These are phyloP conservation scores for Microbotryum saponariae DNA, from an alignment of 1,284 basidiomycete species.

Conservation along the genomic window DNA sequence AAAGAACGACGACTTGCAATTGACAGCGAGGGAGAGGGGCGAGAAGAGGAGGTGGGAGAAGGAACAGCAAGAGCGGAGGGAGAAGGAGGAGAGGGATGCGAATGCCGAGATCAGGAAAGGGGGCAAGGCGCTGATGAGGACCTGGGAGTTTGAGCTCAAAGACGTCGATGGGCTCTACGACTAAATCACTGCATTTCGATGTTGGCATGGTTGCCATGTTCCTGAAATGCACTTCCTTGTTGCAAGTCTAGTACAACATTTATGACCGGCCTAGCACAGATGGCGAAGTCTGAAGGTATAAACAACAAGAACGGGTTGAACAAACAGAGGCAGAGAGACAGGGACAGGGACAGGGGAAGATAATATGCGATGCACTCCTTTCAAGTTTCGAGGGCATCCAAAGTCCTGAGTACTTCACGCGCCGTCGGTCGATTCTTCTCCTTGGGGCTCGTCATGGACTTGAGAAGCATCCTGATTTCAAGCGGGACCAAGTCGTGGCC, in stretches of 20 bases:
- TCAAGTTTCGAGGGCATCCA: conserved; percentile 1
- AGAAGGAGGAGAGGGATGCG: conserved; percentile 1
- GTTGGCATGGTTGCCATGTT: too few relatives aligned
- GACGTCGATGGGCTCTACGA: too few relatives aligned
- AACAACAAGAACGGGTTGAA: too few relatives aligned
- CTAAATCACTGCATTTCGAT: too few relatives aligned
- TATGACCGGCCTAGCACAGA: too few relatives aligned
- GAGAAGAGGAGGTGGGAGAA: conserved; percentile 4
- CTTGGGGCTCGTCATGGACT: conserved; percentile 13
- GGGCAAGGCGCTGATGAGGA: conserved; percentile 15
- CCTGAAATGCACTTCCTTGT: too few relatives aligned
- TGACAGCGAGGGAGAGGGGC: conserved; percentile 19
- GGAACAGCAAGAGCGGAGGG: neutral
- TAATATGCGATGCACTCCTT: too few relatives aligned
- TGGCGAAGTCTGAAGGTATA: too few relatives aligned
- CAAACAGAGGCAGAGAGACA: too few relatives aligned
- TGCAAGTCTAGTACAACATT: too few relatives aligned
- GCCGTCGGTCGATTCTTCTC: conserved; percentile 13
- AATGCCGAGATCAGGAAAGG: neutral
- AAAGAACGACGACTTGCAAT: conserved; percentile 19
- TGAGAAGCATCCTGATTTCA: conserved; percentile 15
- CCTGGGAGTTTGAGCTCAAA: conserved; percentile 28
- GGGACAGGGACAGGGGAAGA: too few relatives aligned
- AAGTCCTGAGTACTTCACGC: conserved; percentile 4
- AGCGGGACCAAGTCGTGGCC: conserved; percentile 14